phyloP scores from a whole-genome alignment of 2,329 filamentous ascomycete genomes.

The Periconia macrospinosa region DNA sequence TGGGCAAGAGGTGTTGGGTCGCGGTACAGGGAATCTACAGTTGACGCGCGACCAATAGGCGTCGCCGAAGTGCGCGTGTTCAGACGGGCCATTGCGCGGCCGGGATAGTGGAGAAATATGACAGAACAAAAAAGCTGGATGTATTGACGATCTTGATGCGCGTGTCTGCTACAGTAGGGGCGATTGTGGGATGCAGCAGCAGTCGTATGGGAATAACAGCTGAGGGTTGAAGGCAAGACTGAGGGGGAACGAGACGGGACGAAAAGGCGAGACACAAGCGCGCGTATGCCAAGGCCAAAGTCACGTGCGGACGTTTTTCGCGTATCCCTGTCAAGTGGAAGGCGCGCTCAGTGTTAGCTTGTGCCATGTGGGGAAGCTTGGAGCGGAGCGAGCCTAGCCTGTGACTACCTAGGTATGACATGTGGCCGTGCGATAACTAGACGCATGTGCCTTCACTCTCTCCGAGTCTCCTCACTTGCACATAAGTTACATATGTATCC shows the following conservation, averaged over 20 bases:
- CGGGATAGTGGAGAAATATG: conserved; percentile 1
- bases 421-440: not conserved
- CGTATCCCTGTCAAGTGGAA: conserved; percentile 29
- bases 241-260: too few species aligned
- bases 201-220: not conserved
- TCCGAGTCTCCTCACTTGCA: not conserved
- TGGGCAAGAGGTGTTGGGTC: conserved; percentile 37
- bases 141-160: conserved; percentile 3
- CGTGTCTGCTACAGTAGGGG: conserved; percentile 16
- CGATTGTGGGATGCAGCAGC: conserved; percentile 1
- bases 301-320: conserved; percentile 22
- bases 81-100: conserved; percentile 38
- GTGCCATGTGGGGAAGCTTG: not conserved
- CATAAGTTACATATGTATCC: too few species aligned
- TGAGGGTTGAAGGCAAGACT: too few species aligned
- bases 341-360: too few species aligned
- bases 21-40: conserved; percentile 40
- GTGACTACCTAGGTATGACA: not conserved
- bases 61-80: conserved; percentile 37
- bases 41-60: conserved; percentile 31
- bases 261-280: too few species aligned
- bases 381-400: not conserved
- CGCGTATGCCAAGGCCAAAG: conserved; percentile 18
- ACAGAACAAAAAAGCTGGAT: conserved; percentile 6
- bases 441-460: not conserved